These are phyloP conservation scores for Phytophthora sansomeana DNA, from an alignment of 352 stramenopile species.

Conservation along the genomic window DNA sequence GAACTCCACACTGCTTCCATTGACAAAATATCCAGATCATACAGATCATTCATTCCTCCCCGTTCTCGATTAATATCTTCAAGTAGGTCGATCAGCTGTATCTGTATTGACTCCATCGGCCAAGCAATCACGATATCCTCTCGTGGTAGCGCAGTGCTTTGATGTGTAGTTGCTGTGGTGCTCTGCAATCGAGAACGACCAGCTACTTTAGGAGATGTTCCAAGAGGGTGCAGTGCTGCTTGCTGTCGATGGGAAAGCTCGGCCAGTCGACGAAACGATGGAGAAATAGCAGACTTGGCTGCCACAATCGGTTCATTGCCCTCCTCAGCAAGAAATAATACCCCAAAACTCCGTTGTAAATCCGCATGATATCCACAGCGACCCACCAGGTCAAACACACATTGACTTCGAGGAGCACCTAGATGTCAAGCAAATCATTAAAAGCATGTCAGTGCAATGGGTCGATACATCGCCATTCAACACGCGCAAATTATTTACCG, in stretches of 20 bases:
- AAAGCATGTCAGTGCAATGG: background rate
- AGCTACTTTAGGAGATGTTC: conserved; percentile 3
- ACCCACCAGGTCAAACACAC: conserved; percentile 35
- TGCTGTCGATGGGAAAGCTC: background rate
- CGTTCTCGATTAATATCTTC: conserved; percentile 10
- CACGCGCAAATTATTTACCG: no score
- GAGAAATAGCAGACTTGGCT: conserved; percentile 6
- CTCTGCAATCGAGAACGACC: background rate
- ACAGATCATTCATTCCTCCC: background rate
- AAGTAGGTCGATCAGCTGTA: conserved; percentile 29
- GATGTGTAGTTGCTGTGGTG: background rate
- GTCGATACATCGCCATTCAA: background rate
- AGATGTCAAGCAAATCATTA: background rate
- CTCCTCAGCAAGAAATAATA: conserved; percentile 43
- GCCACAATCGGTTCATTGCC: conserved; percentile 21
- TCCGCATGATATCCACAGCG: conserved; percentile 47
- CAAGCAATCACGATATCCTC: background rate
- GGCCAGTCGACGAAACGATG: conserved; percentile 22
- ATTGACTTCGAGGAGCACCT: conserved; percentile 25
- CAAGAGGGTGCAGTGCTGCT: conserved; percentile 1
- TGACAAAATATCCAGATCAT: conserved; percentile 20
- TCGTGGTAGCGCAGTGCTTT: conserved; percentile 1
- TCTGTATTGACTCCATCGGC: conserved; percentile 4
- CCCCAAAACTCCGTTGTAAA: conserved; percentile 14
- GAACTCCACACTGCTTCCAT: conserved; percentile 28